Conservation (phyloP, 495 filamentous ascomycete species). For the Aspergillus hancockii region DNA sequence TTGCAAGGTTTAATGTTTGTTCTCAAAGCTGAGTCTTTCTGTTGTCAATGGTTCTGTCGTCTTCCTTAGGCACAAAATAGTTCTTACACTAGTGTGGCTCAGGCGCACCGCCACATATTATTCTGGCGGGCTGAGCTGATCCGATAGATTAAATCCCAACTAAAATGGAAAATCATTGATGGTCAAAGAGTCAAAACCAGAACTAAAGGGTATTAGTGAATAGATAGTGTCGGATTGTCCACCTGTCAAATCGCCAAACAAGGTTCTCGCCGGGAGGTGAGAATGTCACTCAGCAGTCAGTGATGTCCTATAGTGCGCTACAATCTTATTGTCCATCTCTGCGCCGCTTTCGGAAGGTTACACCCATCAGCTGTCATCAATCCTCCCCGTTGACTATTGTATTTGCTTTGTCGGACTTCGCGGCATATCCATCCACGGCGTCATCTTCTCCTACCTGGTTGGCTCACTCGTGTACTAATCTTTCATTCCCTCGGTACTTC, state of each 20-base stretch:
- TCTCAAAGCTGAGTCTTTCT: too few relatives aligned
- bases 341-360: conserved; percentile 11
- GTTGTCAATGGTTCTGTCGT: too few relatives aligned
- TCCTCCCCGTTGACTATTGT: not conserved
- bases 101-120: too few relatives aligned
- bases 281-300: not conserved
- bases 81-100: too few relatives aligned
- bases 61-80: too few relatives aligned
- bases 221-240: not conserved
- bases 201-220: not conserved
- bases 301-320: not conserved
- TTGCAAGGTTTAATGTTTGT: too few relatives aligned
- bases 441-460: not conserved
- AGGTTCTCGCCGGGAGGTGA: not conserved
- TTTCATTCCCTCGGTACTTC: not conserved
- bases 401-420: not conserved
- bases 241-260: conserved; percentile 1
- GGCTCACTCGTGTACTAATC: not conserved
- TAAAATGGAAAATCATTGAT: not conserved
- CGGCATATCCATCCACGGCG: not conserved
- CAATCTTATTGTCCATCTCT: conserved; percentile 12
- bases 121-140: too few relatives aligned
- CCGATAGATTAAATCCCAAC: too few relatives aligned
- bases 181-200: not conserved
- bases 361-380: conserved; percentile 16